Base-by-base conservation (phyloP, 306 rosid species). In the Prunus fruticosa region DNA sequence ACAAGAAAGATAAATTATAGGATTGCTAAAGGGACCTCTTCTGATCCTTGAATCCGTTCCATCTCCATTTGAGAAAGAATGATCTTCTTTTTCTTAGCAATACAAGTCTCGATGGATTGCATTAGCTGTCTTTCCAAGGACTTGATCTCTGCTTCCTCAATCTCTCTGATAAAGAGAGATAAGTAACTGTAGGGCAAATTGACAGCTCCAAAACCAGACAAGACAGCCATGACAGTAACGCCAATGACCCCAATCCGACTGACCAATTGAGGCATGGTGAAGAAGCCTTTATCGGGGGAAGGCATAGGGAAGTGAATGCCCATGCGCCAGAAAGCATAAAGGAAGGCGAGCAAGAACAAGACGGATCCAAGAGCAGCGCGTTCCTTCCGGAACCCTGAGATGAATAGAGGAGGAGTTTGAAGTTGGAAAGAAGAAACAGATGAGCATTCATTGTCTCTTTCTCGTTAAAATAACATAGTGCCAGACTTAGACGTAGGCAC, bases 301-400 rank as follows among this genome's bases (percentile, higher is more conserved):
- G 99, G 97, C 99, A 90, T 95, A 0, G 97, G 97, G 72, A 95
- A 95, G 87, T 95, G 99, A 84, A 95, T 88, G 18, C 99, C 99
- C 97, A 90, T 92, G 5, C 97, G 89, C 99, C 99, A 92, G 79
- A 95, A 95, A 5, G 84, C 96, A 71, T 92, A 95, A 34, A 95
- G 97, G 83, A 92, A 95, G 9, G 93, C 97, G 47, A 92, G 69
- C 84, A 95, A 77, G 82, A 95, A 95, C 69, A 92, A 67, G 72
- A 79, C 51, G 34, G 97, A 93, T 27, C 92, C 99, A 71, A 89
- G 85, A 23, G 93, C 89, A 80, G 99, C 97, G 73, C 99, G 88
- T 60, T 91, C 93, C 66, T 86, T 91, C 43, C 91, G 86, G 0
- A 93, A 46, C 53, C 89, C 93, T 89, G 76, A 52, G 25, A 81